phyloP scores from a whole-genome alignment of 2,329 filamentous ascomycete species.

The Fusarium decemcellulare region DNA sequence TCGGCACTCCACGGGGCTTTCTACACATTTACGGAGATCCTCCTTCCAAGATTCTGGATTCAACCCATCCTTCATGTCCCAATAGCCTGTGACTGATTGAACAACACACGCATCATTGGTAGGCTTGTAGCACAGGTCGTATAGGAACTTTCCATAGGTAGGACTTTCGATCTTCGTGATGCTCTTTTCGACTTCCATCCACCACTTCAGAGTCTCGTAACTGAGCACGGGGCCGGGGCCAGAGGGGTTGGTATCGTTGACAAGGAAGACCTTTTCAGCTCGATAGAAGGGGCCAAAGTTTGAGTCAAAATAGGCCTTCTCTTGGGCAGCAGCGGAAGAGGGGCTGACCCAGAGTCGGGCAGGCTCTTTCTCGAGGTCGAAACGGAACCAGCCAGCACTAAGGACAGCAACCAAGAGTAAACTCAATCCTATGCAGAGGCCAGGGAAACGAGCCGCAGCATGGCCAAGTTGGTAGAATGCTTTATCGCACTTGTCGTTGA shows the following conservation, averaged over 20 bases:
- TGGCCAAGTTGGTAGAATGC: slow-evolving; percentile 87
- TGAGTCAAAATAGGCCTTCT: slow-evolving; percentile 93
- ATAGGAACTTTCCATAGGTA: slow-evolving; percentile 76
- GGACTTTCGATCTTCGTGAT: slow-evolving; percentile 80
- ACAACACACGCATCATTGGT: slow-evolving; percentile 91
- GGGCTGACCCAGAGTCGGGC: slow-evolving; percentile 98
- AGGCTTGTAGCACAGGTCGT: slow-evolving; percentile 95
- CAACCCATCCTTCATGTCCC: slow-evolving; percentile 70
- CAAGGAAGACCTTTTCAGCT: slow-evolving; percentile 91
- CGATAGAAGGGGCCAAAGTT: slow-evolving; percentile 98
- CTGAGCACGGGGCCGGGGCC: slow-evolving; percentile 83
- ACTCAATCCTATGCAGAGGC: slow-evolving; percentile 83
- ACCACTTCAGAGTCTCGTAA: slow-evolving; percentile 93
- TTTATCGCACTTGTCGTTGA: slow-evolving; percentile 87
- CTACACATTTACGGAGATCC: slow-evolving; percentile 79
- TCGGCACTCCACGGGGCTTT: slow-evolving; percentile 86
- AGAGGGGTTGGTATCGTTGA: slow-evolving; percentile 82
- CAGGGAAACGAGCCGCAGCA: slow-evolving; percentile 85
- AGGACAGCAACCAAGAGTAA: slow-evolving; percentile 83
- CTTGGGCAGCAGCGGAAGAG: slow-evolving; percentile 88
- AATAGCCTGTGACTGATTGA: slow-evolving; percentile 93
- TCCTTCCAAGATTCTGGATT: slow-evolving; percentile 75
- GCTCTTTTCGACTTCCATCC: slow-evolving; percentile 89
- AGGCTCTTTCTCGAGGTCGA: slow-evolving; percentile 91
- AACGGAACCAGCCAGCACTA: slow-evolving; percentile 89